Percentiles rank a stretch among this genome's conserved stretches.
Conservation (phyloP, 441 rosid genomes). For the Eutrema salsugineum region DNA sequence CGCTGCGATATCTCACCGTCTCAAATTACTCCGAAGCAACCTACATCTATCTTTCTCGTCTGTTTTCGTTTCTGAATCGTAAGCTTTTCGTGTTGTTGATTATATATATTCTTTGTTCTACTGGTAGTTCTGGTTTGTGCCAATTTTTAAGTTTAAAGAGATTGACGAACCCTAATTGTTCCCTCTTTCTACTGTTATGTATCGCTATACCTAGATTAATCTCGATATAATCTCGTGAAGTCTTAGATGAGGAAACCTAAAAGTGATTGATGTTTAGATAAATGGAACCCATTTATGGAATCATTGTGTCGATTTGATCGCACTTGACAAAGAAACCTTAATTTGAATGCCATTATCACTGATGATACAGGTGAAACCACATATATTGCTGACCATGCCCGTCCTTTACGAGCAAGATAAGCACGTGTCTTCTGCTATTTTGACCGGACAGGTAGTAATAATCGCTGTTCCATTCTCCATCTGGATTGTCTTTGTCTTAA, state of each 20-base stretch:
- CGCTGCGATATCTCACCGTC: background rate
- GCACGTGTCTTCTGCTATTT: slow-evolving; percentile 51
- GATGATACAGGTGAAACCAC: slow-evolving; percentile 7
- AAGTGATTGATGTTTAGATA: background rate
- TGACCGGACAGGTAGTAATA: slow-evolving; percentile 44
- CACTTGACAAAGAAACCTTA: slow-evolving; percentile 8
- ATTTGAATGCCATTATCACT: background rate
- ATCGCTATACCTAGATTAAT: background rate
- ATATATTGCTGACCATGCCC: slow-evolving; percentile 13
- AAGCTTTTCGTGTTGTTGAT: background rate
- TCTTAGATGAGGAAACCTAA: background rate
- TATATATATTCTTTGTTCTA: background rate
- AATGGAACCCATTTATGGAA: background rate
- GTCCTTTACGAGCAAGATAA: slow-evolving; percentile 60
- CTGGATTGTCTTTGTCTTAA: background rate
- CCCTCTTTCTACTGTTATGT: background rate
- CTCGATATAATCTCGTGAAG: background rate
- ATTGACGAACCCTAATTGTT: slow-evolving; percentile 16
- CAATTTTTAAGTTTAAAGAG: background rate
- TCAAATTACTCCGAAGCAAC: slow-evolving; percentile 12
- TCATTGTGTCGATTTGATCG: background rate
- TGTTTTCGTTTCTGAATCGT: background rate
- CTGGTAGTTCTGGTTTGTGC: background rate
- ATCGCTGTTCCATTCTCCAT: background rate
- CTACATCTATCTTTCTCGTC: background rate